Evolutionary conservation across 768 basidiomycete species (phyloP), one percentile per base, ranked within the genome.

Genomic region (Steccherinum ochraceum): DNA sequence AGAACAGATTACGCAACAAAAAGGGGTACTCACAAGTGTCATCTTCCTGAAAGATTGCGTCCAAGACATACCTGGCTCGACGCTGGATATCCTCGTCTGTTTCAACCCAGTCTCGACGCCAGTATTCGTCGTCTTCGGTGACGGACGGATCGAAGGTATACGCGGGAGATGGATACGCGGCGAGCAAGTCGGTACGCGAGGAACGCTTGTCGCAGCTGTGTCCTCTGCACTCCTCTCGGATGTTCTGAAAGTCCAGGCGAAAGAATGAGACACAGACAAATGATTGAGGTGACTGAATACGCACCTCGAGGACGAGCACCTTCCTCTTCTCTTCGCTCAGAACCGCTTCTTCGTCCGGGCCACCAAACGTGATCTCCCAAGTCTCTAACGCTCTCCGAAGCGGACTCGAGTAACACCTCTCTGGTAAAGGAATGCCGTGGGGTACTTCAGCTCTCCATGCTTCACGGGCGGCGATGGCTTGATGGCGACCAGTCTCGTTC

Each of bases 161-260:
- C 3, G 65, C 47, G 2, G 60, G 61, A 2, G 61, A 61, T 0
- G 82, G 80, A 58, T 79, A 87, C 5, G 70, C 56, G 0, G 51
- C 50, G 0, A 62, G 56, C 52, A 89, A 81, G 50, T 77, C 72
- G 0, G 76, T 70, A 26, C 66, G 69, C 2, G 72, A 69, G 18
- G 71, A 69, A 12, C 87, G 77, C 55, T 77, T 75, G 64, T 89
- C 87, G 58, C 85, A 88, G 0, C 86, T 87, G 52, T 88, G 84
- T 1, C 78, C 73, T 0, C 86, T 79, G 52, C 79, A 77, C 52
- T 73, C 73, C 63, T 89, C 88, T 24, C 86, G 78, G 45, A 79
- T 76, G 52, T 83, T 75, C 88, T 89, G 51, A 5, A n/a, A n/a
- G n/a, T n/a, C n/a, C n/a, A n/a, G n/a, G n/a, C n/a, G n/a, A n/a